phyloP scores from a whole-genome alignment of 129 eudicot species.

The Daucus carota region DH1_v3.0 NC_030387.2:33395501-33396000 shows the following conservation, averaged over 20 bases:
- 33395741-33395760: conserved; percentile 5
- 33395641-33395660: conserved; percentile 95
- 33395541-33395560: not conserved
- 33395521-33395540: not conserved
- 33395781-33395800: not conserved
- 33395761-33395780: not conserved
- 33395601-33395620: conserved; percentile 96
- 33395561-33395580: conserved; percentile 16
- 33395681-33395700: conserved; percentile 88
- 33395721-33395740: not conserved
- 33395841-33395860: not conserved
- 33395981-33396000: no score
- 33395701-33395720: conserved; percentile 42
- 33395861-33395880: conserved; percentile 14
- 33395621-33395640: conserved; percentile 99
- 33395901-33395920: conserved; percentile 13
- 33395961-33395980: not conserved
- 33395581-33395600: conserved; percentile 44
- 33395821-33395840: not conserved
- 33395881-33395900: conserved; percentile 14
- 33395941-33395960: no score
- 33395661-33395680: conserved; percentile 95
- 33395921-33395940: conserved; percentile 5
- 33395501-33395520: not conserved
- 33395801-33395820: no score